phyloP scores from a whole-genome alignment of 306 rosid genomes.

The Quillaja saponaria region DNA sequence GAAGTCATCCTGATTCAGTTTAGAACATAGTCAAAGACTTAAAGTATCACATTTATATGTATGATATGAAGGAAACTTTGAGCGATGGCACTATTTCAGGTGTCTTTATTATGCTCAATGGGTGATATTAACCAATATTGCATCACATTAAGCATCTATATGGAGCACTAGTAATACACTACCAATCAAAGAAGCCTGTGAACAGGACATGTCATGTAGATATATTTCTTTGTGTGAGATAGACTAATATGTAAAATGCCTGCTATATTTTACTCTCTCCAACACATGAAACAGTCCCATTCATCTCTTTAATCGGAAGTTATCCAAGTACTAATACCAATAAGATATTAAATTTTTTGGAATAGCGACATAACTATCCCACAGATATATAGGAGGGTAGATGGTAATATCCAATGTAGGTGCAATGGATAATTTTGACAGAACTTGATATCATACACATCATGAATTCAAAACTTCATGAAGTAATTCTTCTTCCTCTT shows the following conservation, averaged over 20 bases:
- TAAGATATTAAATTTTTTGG: not conserved
- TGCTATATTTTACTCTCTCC: not conserved
- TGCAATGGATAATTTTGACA: too few species aligned
- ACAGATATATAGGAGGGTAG: not conserved
- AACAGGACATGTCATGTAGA: constrained; percentile 14
- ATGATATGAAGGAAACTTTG: not conserved
- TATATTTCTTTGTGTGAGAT: not conserved
- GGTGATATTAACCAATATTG: not conserved
- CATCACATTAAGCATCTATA: constrained; percentile 1
- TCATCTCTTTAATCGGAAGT: constrained; percentile 16
- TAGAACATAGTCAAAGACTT: constrained; percentile 33
- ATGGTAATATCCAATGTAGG: too few species aligned
- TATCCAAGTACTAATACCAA: not conserved
- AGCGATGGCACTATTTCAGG: constrained; percentile 20
- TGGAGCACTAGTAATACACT: not conserved
- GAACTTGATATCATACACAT: too few species aligned
- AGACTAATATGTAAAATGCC: not conserved
- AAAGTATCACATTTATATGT: not conserved
- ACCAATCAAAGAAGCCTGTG: too few species aligned
- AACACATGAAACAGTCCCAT: not conserved
- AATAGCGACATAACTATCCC: constrained; percentile 4
- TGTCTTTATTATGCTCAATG: constrained; percentile 12
- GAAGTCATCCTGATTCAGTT: constrained; percentile 80
- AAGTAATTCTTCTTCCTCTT: too few species aligned
- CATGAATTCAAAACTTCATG: too few species aligned